Evolutionary conservation across 2,329 filamentous ascomycete genomes (phyloP), one percentile per base, ranked within the genome.

Genomic region (Claviceps cyperi): DNA sequence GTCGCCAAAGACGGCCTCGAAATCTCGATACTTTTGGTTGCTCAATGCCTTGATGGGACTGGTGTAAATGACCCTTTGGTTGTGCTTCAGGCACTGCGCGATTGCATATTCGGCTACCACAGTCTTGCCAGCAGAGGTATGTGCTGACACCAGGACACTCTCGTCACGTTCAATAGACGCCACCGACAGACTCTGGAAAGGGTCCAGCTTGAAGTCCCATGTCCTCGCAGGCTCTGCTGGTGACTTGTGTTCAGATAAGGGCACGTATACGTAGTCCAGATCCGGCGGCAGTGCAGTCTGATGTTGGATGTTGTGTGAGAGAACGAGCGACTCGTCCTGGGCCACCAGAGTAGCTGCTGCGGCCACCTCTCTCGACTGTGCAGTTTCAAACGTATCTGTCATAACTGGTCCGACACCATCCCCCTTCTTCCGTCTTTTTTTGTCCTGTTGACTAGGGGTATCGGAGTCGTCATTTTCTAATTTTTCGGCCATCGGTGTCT

Each of bases 81-180:
- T 97, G 65, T 89, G 86, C 75, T 92, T 94, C 65, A 98, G 74
- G 66, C 92, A 94, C 62, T 98, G 92, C 15, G 94, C 92, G 64
- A 98, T 94, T 19, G 92, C 94, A 64, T 98, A 98, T 67, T 98
- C 92, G 55, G 92, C 92, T 43, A 97, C 90, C 7, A 98, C 94
- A 0, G 92, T 98, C 70, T 98, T 98, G 69, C 92, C 92, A 38
- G 92, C 92, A 75, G 86, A 92, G 7, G 92, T 98, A 69, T 98
- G 92, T 49, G 92, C 92, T 15, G 94, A 97, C 2, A 98, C 92
- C 47, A 98, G 71, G 0, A 98, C 88, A 71, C 90, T 97, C 73
- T 98, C 92, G 50, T 91, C 90, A 56, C 92, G 79, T 70, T 98
- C 86, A 55, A 98, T 98, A 1, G 91, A 96, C 7, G 88, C 83